phyloP scores from a whole-genome alignment of 129 eudicot genomes.

The Centella asiatica region DNA sequence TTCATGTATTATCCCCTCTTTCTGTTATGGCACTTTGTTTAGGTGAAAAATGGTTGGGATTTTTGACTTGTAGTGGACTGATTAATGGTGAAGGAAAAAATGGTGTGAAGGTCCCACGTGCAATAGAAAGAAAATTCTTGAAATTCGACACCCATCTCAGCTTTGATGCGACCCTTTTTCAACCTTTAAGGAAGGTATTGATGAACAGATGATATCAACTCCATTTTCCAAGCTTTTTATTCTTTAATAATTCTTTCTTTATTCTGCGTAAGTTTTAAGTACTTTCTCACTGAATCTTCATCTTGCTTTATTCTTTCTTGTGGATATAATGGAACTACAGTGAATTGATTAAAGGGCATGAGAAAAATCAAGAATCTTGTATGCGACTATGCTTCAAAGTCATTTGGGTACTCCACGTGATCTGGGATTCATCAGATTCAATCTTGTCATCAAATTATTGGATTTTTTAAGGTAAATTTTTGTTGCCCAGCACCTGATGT shows the following conservation, averaged over 20 bases:
- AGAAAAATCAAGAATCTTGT: conserved; percentile 32
- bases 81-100: conserved; percentile 27
- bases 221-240: neutral
- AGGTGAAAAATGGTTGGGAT: too few species aligned
- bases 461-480: conserved; percentile 40
- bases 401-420: conserved; percentile 24
- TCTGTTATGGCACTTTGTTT: too few species aligned
- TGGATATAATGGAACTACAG: neutral
- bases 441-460: conserved; percentile 34
- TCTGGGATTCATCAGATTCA: conserved; percentile 48
- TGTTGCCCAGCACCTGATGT: neutral
- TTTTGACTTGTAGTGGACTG: conserved; percentile 26
- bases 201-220: conserved; percentile 3
- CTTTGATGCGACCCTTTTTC: conserved; percentile 3
- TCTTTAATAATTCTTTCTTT: neutral
- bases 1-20: too few species aligned
- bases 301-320: neutral
- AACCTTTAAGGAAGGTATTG: conserved; percentile 10
- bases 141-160: conserved; percentile 6
- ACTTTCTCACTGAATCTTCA: conserved; percentile 21
- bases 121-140: conserved; percentile 19
- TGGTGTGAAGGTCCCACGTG: conserved; percentile 30
- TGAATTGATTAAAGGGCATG: conserved; percentile 17
- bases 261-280: conserved; percentile 29
- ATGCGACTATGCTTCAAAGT: conserved; percentile 40